Evolutionary conservation across 2,329 filamentous ascomycete genomes (phyloP), one percentile per base, ranked within the genome.

Genomic region (Elsinoe necatrix): DNA sequence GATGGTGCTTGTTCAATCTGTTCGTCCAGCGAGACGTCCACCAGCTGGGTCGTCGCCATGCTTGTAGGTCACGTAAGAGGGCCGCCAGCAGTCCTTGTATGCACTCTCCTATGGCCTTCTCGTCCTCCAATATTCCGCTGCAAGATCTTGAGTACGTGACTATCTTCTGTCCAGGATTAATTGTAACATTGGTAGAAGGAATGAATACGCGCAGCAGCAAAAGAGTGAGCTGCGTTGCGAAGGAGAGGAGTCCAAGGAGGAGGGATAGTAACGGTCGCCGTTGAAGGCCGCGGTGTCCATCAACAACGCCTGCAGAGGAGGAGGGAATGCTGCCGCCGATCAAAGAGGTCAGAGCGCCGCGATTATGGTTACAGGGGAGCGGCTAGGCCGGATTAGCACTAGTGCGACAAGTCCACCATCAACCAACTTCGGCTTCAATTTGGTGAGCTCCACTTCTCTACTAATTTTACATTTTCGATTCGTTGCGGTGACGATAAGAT

Each of bases 161-260:
- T 52, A 39, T 50, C 27, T 29, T 8, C 6, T 52, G 9, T 29
- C 20, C 18, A 37, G 48, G 29, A 52, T 52, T 52, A 52, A 25
- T 37, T 52, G 29, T 20, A 34, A 23, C 48, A 52, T 52, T 45
- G n/a, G 48, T 8, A 9, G 25, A 52, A 37, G 39, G 48, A 52
- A 52, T 52, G 48, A 18, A 52, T 52, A 39, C 48, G 48, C 48
- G 48, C 29, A 14, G 48, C 48, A 52, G 48, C 48, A 52, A 52
- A 52, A 37, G 48, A 52, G 48, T 52, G 48, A 52, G 48, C 48
- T 52, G 48, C 48, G 25, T 39, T 52, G 48, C 48, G 48, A 52
- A 39, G 29, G 48, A 39, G 34, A 39, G 34, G 48, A 16, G 16
- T 34, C 41, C 48, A 52, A 52, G 48, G 48, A 35, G 48, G 29